Percentiles rank a stretch among this genome's conserved stretches.
Evolutionary conservation across 345 rosid species (phyloP).

Genomic region (Tarenaya hassleriana): DNA sequence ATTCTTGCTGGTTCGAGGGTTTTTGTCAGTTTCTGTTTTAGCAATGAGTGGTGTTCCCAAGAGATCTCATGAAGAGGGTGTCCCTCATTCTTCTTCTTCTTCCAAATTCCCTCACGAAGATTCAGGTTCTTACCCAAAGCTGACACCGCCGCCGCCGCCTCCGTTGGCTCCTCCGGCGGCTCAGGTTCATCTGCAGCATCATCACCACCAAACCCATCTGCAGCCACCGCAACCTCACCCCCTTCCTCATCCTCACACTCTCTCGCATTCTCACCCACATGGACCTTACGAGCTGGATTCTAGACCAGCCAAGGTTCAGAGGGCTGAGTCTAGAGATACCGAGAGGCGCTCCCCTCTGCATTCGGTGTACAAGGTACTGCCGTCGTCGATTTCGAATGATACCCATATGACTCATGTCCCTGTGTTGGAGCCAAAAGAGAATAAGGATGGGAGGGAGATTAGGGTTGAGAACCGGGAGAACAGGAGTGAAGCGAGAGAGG

Average conservation of each 20-base stretch:
- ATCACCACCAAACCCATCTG: slow-evolving; percentile 27
- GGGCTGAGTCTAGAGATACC: slow-evolving; percentile 62
- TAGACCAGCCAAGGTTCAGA: slow-evolving; percentile 53
- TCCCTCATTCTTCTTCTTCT: slow-evolving; percentile 57
- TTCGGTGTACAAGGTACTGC: slow-evolving; percentile 43
- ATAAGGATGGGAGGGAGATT: too few species aligned
- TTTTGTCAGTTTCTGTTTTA: too few species aligned
- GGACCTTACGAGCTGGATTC: slow-evolving; percentile 53
- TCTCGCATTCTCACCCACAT: slow-evolving; percentile 27
- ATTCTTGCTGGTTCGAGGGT: too few species aligned
- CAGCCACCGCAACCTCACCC: slow-evolving; percentile 17
- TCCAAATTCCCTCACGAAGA: slow-evolving; percentile 76
- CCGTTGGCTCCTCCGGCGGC: slow-evolving; percentile 32
- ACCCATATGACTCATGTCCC: too few species aligned
- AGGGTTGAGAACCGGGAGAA: too few species aligned
- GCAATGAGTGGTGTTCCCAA: slow-evolving; percentile 76
- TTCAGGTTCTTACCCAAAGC: slow-evolving; percentile 46
- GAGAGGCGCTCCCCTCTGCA: slow-evolving; percentile 86
- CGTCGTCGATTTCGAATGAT: slow-evolving; percentile 37
- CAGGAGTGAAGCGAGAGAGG: too few species aligned
- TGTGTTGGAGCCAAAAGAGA: too few species aligned
- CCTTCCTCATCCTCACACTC: slow-evolving; percentile 45
- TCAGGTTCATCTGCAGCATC: slow-evolving; percentile 42
- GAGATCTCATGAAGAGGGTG: slow-evolving; percentile 79
- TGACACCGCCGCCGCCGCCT: slow-evolving; percentile 28